phyloP scores from a whole-genome alignment of 805 yeast species.

The Wickerhamomyces subpelliculosus region DNA sequence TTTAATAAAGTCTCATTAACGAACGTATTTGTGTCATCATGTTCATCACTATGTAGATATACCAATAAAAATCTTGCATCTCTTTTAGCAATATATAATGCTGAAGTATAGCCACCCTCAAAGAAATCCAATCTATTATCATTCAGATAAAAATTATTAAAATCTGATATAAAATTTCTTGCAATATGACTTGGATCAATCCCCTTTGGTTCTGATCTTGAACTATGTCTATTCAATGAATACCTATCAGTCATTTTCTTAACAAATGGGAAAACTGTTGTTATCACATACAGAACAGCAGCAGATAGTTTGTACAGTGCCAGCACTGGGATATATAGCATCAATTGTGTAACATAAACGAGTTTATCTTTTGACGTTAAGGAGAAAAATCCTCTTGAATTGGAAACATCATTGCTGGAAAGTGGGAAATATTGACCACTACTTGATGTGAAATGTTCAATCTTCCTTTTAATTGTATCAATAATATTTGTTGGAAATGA shows the following conservation, averaged over 20 bases:
- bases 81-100: conserved; percentile 61
- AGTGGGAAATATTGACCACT: conserved; percentile 22
- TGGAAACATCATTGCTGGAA: conserved; percentile 12
- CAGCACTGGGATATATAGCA: conserved; percentile 27
- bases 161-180: conserved; percentile 39
- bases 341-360: conserved; percentile 21
- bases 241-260: conserved; percentile 28
- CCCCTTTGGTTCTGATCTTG: conserved; percentile 27
- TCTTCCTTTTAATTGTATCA: conserved; percentile 19
- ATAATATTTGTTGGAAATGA: conserved; percentile 16
- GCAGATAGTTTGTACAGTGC: conserved; percentile 23
- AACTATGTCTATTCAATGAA: conserved; percentile 31
- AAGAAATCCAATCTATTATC: conserved; percentile 31
- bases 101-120: conserved; percentile 76
- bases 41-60: conserved; percentile 64
- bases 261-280: conserved; percentile 29
- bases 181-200: conserved; percentile 49
- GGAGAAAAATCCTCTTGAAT: conserved; percentile 4
- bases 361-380: conserved; percentile 21
- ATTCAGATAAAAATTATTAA: conserved; percentile 38
- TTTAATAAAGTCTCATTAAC: conserved; percentile 48
- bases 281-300: conserved; percentile 19
- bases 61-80: conserved; percentile 69
- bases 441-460: conserved; percentile 14
- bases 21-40: conserved; percentile 52